Conservation (phyloP, 345 rosid species). For the Bruguiera gymnorhiza region DNA sequence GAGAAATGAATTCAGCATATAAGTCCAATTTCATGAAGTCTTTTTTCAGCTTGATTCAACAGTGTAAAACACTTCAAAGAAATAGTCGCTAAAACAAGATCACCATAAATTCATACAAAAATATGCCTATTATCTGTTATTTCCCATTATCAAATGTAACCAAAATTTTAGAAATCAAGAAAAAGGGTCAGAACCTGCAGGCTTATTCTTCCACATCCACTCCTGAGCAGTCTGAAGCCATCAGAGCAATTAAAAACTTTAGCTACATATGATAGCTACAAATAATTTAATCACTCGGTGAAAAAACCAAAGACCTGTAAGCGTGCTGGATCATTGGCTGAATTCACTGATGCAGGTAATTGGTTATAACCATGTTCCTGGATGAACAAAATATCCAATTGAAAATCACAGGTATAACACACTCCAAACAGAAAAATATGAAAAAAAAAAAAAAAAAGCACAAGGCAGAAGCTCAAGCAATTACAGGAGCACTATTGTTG, state of each 20-base stretch:
- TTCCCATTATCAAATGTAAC: neutral
- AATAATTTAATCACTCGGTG: neutral
- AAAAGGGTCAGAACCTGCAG: constrained; percentile 48
- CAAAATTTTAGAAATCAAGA: constrained; percentile 11
- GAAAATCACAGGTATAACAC: neutral
- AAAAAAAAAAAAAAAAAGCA: neutral
- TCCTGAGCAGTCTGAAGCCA: constrained; percentile 53
- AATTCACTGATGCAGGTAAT: constrained; percentile 38
- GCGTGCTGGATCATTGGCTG: constrained; percentile 49
- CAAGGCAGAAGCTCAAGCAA: neutral
- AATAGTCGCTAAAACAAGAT: too few species aligned
- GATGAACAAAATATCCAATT: constrained; percentile 12
- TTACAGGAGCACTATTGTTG: too few species aligned
- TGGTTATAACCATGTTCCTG: constrained; percentile 70
- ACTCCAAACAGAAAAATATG: neutral
- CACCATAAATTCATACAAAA: too few species aligned
- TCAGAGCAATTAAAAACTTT: constrained; percentile 5
- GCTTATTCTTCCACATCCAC: constrained; percentile 69
- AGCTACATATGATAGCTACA: neutral
- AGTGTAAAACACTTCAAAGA: too few species aligned
- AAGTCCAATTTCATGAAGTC: too few species aligned
- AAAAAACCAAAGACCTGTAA: constrained; percentile 48
- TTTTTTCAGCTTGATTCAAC: too few species aligned
- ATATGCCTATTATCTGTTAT: too few species aligned
- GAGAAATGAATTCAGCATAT: too few species aligned